phyloP scores from a whole-genome alignment of 1,284 basidiomycete species.

The Moesziomyces globuligerus region DNA sequence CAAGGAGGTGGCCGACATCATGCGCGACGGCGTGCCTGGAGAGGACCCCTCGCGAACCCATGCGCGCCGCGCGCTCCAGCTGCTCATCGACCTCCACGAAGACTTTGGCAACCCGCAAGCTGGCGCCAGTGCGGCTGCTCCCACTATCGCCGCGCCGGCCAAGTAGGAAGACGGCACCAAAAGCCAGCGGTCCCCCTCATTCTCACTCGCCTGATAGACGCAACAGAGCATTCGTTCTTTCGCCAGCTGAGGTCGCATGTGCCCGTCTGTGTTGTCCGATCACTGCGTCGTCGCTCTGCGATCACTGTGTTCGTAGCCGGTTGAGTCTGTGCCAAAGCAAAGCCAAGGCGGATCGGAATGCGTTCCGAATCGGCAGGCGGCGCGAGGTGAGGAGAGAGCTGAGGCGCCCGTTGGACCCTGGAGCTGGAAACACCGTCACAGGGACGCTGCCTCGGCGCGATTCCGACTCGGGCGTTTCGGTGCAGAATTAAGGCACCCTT shows the following conservation, averaged over 20 bases:
- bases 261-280: neutral
- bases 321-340: too few species aligned
- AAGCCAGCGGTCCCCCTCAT: neutral
- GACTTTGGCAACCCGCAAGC: slow-evolving; percentile 54
- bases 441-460: too few species aligned
- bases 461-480: too few species aligned
- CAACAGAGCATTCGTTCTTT: neutral
- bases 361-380: too few species aligned
- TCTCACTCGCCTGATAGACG: slow-evolving; percentile 7
- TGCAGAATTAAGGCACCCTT: too few species aligned
- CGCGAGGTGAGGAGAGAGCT: too few species aligned
- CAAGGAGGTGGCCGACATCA: slow-evolving; percentile 38
- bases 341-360: too few species aligned
- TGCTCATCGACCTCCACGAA: slow-evolving; percentile 55
- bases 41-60: slow-evolving; percentile 49
- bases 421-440: too few species aligned
- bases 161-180: slow-evolving; percentile 4
- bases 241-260: too few species aligned
- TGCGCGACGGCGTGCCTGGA: slow-evolving; percentile 41
- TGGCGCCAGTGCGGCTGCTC: slow-evolving; percentile 8
- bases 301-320: too few species aligned
- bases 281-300: neutral
- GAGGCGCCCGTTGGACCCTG: too few species aligned
- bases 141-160: slow-evolving; percentile 7
- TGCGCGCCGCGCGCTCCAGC: slow-evolving; percentile 50